Base-by-base conservation (phyloP, 2,329 filamentous ascomycete species). In the Cladosporium sp. region DNA sequence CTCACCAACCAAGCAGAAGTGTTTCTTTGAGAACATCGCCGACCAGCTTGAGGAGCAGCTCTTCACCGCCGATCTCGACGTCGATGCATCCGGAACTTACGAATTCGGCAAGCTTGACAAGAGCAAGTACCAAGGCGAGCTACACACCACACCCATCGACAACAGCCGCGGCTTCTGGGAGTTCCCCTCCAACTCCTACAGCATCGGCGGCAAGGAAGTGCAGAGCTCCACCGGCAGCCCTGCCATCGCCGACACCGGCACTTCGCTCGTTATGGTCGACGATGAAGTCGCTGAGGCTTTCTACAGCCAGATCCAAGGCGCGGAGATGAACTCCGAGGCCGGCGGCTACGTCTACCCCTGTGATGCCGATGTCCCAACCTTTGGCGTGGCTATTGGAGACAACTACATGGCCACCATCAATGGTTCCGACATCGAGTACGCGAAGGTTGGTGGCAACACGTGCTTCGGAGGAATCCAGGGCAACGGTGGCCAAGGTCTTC, bases 11-110 rank as follows among this genome's bases (percentile, higher is more conserved):
- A 79, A 82, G 68, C 88, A 90, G 70, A 88, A 88, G 78, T 92
- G 90, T 12, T 92, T 92, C 77, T 91, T 92, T 75, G 88, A 91
- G 73, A 92, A 90, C 75, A 80, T 90, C 70, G 85, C 86, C 76
- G 69, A 77, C n/a, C 77, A 80, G 21, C 85, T 92, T 28, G 83
- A 86, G 30, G 78, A 86, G 76, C 89, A 90, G 0, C 79, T 93
- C 49, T 90, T 93, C 78, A 91, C 90, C 0, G 90, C 88, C 28
- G 85, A 90, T 67, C 82, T 94, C 54, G 86, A 86, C 73, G 69
- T 84, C 66, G 81, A 82, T 55, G 70, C 71, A 57, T 67, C 68
- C 10, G 90, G 90, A 55, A 83, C 85, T 34, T 93, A 92, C 79
- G 88, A 92, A 74, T 93, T 93, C 72, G 91, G 91, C 67, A 83